phyloP scores from a whole-genome alignment of 1,139 yeast genomes.

The Saccharomycopsis crataegensis region DNA sequence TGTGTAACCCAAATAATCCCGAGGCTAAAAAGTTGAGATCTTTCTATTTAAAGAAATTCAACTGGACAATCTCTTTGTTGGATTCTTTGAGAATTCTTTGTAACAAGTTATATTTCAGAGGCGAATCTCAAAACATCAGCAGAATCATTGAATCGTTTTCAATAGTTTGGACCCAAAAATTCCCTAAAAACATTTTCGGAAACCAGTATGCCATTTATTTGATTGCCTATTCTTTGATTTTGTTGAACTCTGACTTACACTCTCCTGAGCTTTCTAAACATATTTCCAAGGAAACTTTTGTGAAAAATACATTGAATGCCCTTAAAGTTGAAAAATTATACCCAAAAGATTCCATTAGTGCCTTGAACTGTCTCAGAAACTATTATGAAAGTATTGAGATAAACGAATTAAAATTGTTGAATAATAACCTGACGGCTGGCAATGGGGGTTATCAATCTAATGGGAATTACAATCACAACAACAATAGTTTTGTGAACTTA shows the following conservation, averaged over 20 bases:
- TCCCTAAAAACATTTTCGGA: slow-evolving; percentile 32
- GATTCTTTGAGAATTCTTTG: slow-evolving; percentile 43
- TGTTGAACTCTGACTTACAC: slow-evolving; percentile 50
- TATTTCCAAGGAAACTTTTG: slow-evolving; percentile 34
- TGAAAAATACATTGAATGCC: slow-evolving; percentile 40
- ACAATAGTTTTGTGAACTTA: slow-evolving; percentile 14
- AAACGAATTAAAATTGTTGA: slow-evolving; percentile 16
- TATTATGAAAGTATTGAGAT: slow-evolving; percentile 19
- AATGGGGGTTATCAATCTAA: neutral
- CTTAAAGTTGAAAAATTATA: slow-evolving; percentile 25
- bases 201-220: slow-evolving; percentile 48
- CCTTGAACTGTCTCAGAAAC: slow-evolving; percentile 13
- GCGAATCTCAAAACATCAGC: slow-evolving; percentile 54
- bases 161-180: slow-evolving; percentile 34
- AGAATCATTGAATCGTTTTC: slow-evolving; percentile 45
- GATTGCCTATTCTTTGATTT: slow-evolving; percentile 45
- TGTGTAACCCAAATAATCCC: slow-evolving; percentile 17
- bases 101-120: slow-evolving; percentile 45
- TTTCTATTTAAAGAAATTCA: slow-evolving; percentile 16
- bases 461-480: slow-evolving; percentile 7
- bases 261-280: slow-evolving; percentile 33
- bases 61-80: slow-evolving; percentile 30
- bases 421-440: neutral
- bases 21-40: slow-evolving; percentile 17
- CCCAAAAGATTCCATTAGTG: slow-evolving; percentile 17